These are phyloP conservation scores for Rhizopogon vulgaris DNA, from an alignment of 768 basidiomycete genomes.

Conservation along the genomic window DNA sequence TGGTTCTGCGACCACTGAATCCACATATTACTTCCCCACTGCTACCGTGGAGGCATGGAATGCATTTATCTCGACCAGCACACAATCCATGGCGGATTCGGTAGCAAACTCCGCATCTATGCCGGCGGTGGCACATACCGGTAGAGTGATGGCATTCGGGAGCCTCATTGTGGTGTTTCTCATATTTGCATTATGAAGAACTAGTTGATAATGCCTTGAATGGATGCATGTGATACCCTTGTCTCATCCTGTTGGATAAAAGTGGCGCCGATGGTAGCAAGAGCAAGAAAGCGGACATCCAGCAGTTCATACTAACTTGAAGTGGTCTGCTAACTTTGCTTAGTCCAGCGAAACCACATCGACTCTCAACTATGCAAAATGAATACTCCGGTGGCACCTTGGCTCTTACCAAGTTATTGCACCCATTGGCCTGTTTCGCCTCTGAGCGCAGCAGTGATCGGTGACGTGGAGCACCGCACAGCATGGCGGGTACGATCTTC, in stretches of 20 bases:
- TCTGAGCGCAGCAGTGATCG: too few relatives aligned
- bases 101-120: not conserved
- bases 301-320: too few relatives aligned
- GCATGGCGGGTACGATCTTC: not conserved
- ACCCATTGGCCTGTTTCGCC: too few relatives aligned
- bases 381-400: too few relatives aligned
- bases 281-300: too few relatives aligned
- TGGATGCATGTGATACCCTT: too few relatives aligned
- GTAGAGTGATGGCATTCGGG: not conserved
- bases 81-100: constrained; percentile 7
- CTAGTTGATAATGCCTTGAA: not conserved
- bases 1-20: constrained; percentile 42
- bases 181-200: not conserved
- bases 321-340: too few relatives aligned
- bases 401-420: too few relatives aligned
- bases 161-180: not conserved
- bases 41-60: constrained; percentile 55
- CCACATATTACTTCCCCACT: constrained; percentile 48
- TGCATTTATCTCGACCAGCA: constrained; percentile 39
- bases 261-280: too few relatives aligned
- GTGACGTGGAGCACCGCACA: not conserved
- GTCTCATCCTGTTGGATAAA: too few relatives aligned
- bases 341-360: too few relatives aligned
- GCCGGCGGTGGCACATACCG: not conserved
- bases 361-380: too few relatives aligned